These are phyloP conservation scores for Ogataea corticis DNA, from an alignment of 805 yeast species.

Conservation along the genomic window DNA sequence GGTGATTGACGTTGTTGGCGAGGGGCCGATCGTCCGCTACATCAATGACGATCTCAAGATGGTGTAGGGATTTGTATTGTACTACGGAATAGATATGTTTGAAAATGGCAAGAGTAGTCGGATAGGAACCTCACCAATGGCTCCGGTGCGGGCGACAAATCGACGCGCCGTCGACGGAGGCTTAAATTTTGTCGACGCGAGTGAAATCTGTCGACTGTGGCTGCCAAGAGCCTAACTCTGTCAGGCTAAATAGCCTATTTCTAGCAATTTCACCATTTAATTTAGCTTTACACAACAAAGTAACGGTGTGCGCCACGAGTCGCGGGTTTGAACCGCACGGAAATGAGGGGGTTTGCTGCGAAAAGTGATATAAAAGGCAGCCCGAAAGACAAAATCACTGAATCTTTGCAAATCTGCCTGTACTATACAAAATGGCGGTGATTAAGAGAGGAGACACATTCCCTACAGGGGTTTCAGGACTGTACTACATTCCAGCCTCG, in stretches of 20 bases:
- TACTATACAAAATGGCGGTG: slow-evolving; percentile 8
- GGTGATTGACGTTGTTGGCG: slow-evolving; percentile 79
- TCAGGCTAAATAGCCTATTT: no score
- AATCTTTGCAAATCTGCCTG: background rate
- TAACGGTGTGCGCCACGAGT: no score
- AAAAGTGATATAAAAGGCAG: slow-evolving; percentile 6
- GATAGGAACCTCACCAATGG: no score
- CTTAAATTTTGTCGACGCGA: no score
- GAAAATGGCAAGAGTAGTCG: background rate
- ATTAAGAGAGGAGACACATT: slow-evolving; percentile 34
- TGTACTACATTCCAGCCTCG: slow-evolving; percentile 36
- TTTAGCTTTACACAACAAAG: background rate
- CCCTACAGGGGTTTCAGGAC: slow-evolving; percentile 36
- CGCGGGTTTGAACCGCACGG: background rate
- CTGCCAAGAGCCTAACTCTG: no score
- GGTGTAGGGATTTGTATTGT: slow-evolving; percentile 5
- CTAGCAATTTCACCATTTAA: background rate
- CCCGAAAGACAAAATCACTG: background rate
- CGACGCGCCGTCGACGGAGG: no score
- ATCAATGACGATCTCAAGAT: slow-evolving; percentile 59
- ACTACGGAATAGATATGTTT: slow-evolving; percentile 2
- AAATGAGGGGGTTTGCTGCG: background rate
- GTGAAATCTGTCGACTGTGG: no score
- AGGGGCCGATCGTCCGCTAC: slow-evolving; percentile 85
- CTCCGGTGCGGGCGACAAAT: no score